A percentile compares a stretch with the other conserved stretches of the same genome.
Evolutionary conservation across 2,329 filamentous ascomycete species (phyloP).

Genomic region (Cercospora canescens): DNA sequence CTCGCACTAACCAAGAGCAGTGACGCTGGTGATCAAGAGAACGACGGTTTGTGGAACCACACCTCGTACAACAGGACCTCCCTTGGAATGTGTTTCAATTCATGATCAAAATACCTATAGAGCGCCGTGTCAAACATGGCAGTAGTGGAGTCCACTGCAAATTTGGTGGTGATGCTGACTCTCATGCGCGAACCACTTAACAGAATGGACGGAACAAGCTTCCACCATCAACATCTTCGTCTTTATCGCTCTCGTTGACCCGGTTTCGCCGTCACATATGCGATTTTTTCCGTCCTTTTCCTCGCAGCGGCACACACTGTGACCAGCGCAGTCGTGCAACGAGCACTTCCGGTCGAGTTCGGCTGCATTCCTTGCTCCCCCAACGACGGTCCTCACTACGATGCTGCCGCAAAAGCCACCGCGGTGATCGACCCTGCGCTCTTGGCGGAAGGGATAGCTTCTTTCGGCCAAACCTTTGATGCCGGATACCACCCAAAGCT

Average conservation of each 20-base stretch:
- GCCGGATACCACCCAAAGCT: background rate
- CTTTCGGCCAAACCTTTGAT: background rate
- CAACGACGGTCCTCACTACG: background rate
- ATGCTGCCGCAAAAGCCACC: background rate
- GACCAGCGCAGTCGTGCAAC: background rate
- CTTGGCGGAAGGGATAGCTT: background rate
- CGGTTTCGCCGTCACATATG: background rate
- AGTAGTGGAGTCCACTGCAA: too few species aligned
- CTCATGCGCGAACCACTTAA: too few species aligned
- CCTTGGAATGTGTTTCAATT: background rate
- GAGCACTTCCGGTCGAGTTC: background rate
- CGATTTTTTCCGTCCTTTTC: background rate
- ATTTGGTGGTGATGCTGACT: background rate
- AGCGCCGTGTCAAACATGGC: too few species aligned
- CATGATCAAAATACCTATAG: too few species aligned
- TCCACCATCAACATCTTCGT: background rate
- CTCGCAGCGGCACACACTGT: slow-evolving; percentile 2
- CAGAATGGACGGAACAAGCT: background rate
- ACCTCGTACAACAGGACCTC: background rate
- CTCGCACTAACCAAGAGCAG: too few species aligned
- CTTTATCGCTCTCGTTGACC: background rate
- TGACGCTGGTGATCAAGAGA: too few species aligned
- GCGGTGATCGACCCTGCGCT: background rate
- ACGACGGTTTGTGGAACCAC: background rate
- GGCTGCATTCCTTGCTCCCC: background rate